phyloP scores from a whole-genome alignment of 2,329 filamentous ascomycete genomes.

The Macrophomina phaseolina region DNA sequence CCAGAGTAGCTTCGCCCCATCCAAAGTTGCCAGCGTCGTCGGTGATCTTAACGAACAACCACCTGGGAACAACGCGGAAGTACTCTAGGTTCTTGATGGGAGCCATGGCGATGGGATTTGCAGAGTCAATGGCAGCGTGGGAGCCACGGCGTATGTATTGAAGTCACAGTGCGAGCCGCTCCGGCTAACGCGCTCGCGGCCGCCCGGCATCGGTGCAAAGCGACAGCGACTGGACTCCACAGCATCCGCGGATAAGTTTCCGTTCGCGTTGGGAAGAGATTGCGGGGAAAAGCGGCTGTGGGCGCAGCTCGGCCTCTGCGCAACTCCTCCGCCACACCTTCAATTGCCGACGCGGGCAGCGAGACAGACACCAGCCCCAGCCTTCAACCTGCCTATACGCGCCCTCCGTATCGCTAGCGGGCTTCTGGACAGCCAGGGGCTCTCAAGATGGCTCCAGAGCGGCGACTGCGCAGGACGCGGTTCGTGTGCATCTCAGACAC shows the following conservation, averaged over 20 bases:
- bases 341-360: slow-evolving; percentile 4
- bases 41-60: slow-evolving; percentile 79
- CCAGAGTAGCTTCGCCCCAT: slow-evolving; percentile 77
- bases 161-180: slow-evolving; percentile 7
- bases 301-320: slow-evolving; percentile 15
- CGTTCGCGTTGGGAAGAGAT: slow-evolving; percentile 9
- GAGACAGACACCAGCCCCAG: background rate
- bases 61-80: slow-evolving; percentile 75
- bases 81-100: slow-evolving; percentile 73
- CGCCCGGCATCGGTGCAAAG: slow-evolving; percentile 15
- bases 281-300: slow-evolving; percentile 17
- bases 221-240: slow-evolving; percentile 13
- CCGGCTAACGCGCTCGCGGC: background rate
- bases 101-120: slow-evolving; percentile 53
- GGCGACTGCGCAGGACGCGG: slow-evolving; percentile 56
- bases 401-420: background rate
- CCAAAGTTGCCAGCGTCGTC: slow-evolving; percentile 69
- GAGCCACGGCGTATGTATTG: background rate
- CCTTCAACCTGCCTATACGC: background rate
- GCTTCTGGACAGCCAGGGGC: background rate
- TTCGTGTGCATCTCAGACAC: slow-evolving; percentile 81
- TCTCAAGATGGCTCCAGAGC: slow-evolving; percentile 18
- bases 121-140: background rate
- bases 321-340: background rate
- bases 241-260: slow-evolving; percentile 17